Evolutionary conservation across 2,329 filamentous ascomycete genomes (phyloP).

Genomic region (Parastagonospora nodorum): DNA sequence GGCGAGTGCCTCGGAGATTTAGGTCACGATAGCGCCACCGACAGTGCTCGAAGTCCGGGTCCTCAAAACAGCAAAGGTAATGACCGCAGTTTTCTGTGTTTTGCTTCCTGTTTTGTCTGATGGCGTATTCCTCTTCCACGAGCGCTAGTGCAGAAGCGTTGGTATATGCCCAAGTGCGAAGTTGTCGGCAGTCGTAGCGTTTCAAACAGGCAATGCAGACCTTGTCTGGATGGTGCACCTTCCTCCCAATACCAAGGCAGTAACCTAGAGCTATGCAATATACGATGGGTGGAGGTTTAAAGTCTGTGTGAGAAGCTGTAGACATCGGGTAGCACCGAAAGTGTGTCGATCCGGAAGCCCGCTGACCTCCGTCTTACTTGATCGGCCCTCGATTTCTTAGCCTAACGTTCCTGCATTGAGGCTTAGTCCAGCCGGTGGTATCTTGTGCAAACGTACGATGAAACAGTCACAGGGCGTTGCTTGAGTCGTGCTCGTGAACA

Average conservation of each 20-base stretch:
- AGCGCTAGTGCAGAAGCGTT: conserved; percentile 17
- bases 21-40: conserved; percentile 32
- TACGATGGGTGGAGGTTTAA: conserved; percentile 32
- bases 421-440: not conserved
- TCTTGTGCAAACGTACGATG: not conserved
- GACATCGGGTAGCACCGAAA: conserved; percentile 24
- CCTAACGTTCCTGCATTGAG: conserved; percentile 23
- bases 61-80: conserved; percentile 33
- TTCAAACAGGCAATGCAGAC: conserved; percentile 31
- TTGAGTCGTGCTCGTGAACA: not conserved
- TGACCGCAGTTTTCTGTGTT: conserved; percentile 30
- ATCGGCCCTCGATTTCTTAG: conserved; percentile 16
- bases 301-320: conserved; percentile 14
- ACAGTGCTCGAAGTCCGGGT: conserved; percentile 30
- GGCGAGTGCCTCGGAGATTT: conserved; percentile 28
- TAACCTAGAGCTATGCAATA: conserved; percentile 23
- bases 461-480: not conserved
- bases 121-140: conserved; percentile 24
- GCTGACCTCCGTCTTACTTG: conserved; percentile 14
- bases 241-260: conserved; percentile 37
- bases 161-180: conserved; percentile 22
- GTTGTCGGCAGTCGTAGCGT: conserved; percentile 31
- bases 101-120: conserved; percentile 24
- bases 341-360: conserved; percentile 15
- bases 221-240: conserved; percentile 21